phyloP scores from a whole-genome alignment of 371 early-diverging fungal species.

The Apophysomyces sp. region DNA sequence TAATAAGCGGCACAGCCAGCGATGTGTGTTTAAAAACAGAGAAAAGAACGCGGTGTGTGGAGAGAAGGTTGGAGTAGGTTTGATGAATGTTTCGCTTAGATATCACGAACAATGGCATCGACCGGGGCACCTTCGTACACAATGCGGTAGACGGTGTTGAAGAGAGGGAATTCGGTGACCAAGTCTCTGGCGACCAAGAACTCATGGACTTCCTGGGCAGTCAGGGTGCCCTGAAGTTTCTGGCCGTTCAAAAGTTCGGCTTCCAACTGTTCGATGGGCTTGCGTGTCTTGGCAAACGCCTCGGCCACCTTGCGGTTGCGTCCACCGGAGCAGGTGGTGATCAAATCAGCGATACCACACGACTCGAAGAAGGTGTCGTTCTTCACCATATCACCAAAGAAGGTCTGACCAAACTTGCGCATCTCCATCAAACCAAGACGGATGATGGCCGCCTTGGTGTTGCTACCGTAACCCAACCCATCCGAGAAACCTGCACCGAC shows the following conservation, averaged over 20 bases:
- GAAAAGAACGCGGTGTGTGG: not conserved
- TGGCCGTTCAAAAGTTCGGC: conserved; percentile 93
- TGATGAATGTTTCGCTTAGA: conserved; percentile 23
- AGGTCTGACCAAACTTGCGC: conserved; percentile 86
- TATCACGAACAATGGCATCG: conserved; percentile 56
- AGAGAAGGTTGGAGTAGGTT: not conserved
- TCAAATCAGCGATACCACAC: conserved; percentile 91
- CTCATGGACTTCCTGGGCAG: conserved; percentile 86
- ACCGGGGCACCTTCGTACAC: conserved; percentile 71
- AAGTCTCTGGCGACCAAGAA: conserved; percentile 69
- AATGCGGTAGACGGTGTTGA: conserved; percentile 86
- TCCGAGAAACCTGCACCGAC: conserved; percentile 97
- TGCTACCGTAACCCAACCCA: conserved; percentile 87
- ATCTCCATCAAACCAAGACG: conserved; percentile 96
- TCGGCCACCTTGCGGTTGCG: conserved; percentile 94
- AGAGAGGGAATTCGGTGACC: conserved; percentile 77
- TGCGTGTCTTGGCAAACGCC: conserved; percentile 83
- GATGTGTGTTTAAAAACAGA: not conserved
- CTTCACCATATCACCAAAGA: conserved; percentile 72
- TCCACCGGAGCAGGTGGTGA: conserved; percentile 96
- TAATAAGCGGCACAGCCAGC: not conserved
- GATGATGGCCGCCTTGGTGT: conserved; percentile 97
- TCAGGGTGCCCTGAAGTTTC: conserved; percentile 97
- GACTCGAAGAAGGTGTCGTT: conserved; percentile 94
- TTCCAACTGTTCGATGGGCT: conserved; percentile 89